These are phyloP conservation scores for Amauroascus niger DNA, from an alignment of 2,329 filamentous ascomycete species.

Conservation along the genomic window DNA sequence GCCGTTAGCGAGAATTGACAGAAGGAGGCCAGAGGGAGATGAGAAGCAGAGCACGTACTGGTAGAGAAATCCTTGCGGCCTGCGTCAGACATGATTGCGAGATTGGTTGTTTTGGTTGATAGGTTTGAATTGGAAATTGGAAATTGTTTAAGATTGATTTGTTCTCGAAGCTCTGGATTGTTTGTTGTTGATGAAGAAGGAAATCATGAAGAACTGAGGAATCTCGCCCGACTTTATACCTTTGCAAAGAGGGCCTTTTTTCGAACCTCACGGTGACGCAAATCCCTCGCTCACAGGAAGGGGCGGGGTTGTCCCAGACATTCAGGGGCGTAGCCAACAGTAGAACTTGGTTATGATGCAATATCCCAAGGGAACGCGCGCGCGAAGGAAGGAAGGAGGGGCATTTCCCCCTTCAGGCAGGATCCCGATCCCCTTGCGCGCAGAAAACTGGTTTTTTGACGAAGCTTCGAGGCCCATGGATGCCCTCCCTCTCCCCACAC, in stretches of 20 bases:
- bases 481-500: not conserved
- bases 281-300: not conserved
- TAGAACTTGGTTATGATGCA: conserved; percentile 10
- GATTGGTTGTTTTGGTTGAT: conserved; percentile 3
- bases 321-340: conserved; percentile 6
- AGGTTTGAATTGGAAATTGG: not conserved
- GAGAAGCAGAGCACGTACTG: conserved; percentile 28
- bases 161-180: not conserved
- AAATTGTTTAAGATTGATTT: not conserved
- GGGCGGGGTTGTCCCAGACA: not conserved
- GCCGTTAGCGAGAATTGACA: conserved; percentile 17
- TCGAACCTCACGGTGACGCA: not conserved
- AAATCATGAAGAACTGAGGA: not conserved
- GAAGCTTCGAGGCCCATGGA: not conserved
- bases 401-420: too few relatives aligned
- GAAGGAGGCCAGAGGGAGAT: not conserved
- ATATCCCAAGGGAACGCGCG: not conserved
- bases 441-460: conserved; percentile 4
- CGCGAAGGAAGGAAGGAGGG: not conserved
- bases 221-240: conserved; percentile 6
- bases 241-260: not conserved
- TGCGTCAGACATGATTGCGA: conserved; percentile 48
- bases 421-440: not conserved
- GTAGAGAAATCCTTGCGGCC: conserved; percentile 52
- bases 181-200: not conserved